Evolutionary conservation across 1,284 basidiomycete species (phyloP).

Genomic region (Afroboletus lepidellus): DNA sequence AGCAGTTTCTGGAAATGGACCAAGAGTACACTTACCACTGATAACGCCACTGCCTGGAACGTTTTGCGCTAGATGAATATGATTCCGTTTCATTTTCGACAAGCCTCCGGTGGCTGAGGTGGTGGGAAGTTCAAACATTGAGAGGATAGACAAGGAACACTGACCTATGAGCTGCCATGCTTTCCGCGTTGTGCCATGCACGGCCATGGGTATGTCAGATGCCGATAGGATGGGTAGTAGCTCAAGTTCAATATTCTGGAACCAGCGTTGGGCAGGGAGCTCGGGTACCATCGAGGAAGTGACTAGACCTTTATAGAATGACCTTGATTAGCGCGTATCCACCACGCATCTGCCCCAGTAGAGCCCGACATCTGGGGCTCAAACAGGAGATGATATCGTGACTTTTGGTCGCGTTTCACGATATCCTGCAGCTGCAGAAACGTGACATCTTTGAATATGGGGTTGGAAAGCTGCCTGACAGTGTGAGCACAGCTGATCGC

Average conservation of each 20-base stretch:
- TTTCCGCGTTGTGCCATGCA: slow-evolving; percentile 71
- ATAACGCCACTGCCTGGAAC: slow-evolving; percentile 61
- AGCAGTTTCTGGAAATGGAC: not conserved
- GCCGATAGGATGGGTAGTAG: slow-evolving; percentile 60
- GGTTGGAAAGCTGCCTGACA: slow-evolving; percentile 46
- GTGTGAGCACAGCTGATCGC: slow-evolving; percentile 5
- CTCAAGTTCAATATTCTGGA: slow-evolving; percentile 65
- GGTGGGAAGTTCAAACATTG: not conserved
- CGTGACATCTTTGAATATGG: slow-evolving; percentile 53
- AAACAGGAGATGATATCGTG: slow-evolving; percentile 69
- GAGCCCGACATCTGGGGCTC: slow-evolving; percentile 48
- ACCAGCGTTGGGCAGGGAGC: not conserved
- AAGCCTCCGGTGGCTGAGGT: slow-evolving; percentile 62
- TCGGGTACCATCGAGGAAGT: not conserved
- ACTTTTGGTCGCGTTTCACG: slow-evolving; percentile 74
- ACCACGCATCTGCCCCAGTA: slow-evolving; percentile 53
- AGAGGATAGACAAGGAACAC: not conserved
- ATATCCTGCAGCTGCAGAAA: slow-evolving; percentile 64
- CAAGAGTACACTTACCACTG: slow-evolving; percentile 56
- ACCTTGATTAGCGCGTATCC: slow-evolving; percentile 93
- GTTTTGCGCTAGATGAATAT: slow-evolving; percentile 85
- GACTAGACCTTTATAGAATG: slow-evolving; percentile 77
- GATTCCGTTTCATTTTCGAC: slow-evolving; percentile 83
- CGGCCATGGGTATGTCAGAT: slow-evolving; percentile 68
- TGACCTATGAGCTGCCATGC: slow-evolving; percentile 73